A percentile compares a stretch with the other conserved stretches of the same genome.
Conservation (phyloP, 768 basidiomycete genomes). For the Calocybe indica region DNA sequence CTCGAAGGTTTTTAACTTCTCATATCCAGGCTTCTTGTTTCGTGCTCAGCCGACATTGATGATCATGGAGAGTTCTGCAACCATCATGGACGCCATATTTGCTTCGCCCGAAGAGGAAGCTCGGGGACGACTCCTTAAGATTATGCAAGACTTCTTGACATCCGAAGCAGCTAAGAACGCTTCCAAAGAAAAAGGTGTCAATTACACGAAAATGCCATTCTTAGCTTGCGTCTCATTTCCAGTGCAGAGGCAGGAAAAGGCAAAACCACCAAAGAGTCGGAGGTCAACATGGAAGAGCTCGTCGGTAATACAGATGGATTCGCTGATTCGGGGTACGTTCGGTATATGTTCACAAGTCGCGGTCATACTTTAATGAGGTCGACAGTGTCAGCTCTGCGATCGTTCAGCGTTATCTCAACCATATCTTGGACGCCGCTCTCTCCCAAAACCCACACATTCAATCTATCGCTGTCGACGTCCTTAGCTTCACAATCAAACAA, state of each 20-base stretch:
- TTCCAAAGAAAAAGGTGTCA: constrained; percentile 59
- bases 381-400: constrained; percentile 88
- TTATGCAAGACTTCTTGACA: constrained; percentile 87
- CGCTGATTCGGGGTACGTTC: constrained; percentile 88
- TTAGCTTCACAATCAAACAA: constrained; percentile 91
- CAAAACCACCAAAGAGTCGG: constrained; percentile 29
- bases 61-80: constrained; percentile 71
- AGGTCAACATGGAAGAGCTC: constrained; percentile 87
- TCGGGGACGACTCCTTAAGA: constrained; percentile 70
- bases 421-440: constrained; percentile 77
- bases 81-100: constrained; percentile 90
- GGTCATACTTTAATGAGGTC: constrained; percentile 1
- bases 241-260: constrained; percentile 34
- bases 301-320: constrained; percentile 95
- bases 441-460: constrained; percentile 70
- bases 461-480: constrained; percentile 79
- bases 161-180: constrained; percentile 79
- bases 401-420: constrained; percentile 84
- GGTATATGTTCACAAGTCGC: not conserved
- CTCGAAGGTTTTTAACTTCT: constrained; percentile 1
- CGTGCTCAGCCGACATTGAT: constrained; percentile 89
- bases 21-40: constrained; percentile 73
- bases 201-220: not conserved
- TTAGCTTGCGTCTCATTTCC: constrained; percentile 1
- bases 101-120: constrained; percentile 64